Base-by-base conservation (phyloP, 2,329 filamentous ascomycete genomes). In the Penicillium sp. region DNA sequence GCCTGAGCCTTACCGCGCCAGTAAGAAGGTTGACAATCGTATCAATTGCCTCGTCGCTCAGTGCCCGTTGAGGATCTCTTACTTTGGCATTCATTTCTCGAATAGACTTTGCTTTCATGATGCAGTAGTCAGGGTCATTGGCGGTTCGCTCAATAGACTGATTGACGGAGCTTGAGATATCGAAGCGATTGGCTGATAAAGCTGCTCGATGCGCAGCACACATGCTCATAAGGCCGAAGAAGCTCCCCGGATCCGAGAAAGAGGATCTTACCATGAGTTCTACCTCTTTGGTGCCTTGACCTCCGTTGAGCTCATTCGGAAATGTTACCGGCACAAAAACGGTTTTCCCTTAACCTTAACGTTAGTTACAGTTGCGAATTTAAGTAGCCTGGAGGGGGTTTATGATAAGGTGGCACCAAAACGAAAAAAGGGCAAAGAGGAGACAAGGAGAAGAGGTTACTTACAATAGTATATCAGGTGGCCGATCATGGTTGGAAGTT, bases 271-370 rank as follows among this genome's bases (percentile, higher is more conserved):
- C 58, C 49, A 71, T 64, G 18, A 67, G 44, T 31, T 61, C 61
- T 44, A 66, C 59, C 44, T 67, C 59, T 10, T 55, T 56, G 12
- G 61, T 57, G 12, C 56, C 49, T 28, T 57, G 44, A 20, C 55
- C 8, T 20, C 15, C 56, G 52, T 59, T 65, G 32, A 54, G 52
- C 37, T 68, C 68, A 32, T 63, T 63, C 6, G 69, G 64, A 45
- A 72, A 72, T 1, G 70, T 72, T 59, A 69, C 65, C 5, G 70
- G 70, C 28, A 72, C 59, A 47, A 72, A 67, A 9, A 69, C 60
- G 27, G 59, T 55, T 55, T 65, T 65, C 54, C 64, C 68, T 60
- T 45, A n/a, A 49, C 12, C 35, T 47, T 32, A 8, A n/a, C 15
- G 55, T 64, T 46, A 63, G 58, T 45, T 41, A 28, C 28, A 42